Conservation (phyloP, 2,329 filamentous ascomycete genomes). For the Colletotrichum chrysophilum region DNA sequence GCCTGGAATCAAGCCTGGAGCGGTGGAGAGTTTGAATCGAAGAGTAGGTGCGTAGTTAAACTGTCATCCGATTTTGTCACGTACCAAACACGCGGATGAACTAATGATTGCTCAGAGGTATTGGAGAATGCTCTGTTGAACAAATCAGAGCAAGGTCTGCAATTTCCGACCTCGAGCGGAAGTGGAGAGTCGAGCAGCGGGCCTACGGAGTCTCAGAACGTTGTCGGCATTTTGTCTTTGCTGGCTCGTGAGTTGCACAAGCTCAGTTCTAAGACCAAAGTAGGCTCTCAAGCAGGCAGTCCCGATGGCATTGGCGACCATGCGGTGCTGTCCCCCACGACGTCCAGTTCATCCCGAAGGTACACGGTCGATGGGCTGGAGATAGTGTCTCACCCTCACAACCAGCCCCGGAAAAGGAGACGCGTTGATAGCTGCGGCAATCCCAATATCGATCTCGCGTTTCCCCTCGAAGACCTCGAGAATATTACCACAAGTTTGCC, state of each 20-base stretch:
- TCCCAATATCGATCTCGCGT: slow-evolving; percentile 23
- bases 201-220: slow-evolving; percentile 5
- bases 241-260: slow-evolving; percentile 26
- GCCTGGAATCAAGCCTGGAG: slow-evolving; percentile 27
- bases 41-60: slow-evolving; percentile 22
- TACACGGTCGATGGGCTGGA: background rate
- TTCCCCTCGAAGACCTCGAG: slow-evolving; percentile 25
- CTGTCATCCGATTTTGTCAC: background rate
- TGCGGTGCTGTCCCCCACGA: background rate
- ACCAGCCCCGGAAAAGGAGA: slow-evolving; percentile 21
- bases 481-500: slow-evolving; percentile 29
- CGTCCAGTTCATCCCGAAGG: slow-evolving; percentile 5
- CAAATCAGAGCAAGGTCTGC: background rate
- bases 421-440: slow-evolving; percentile 28
- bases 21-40: slow-evolving; percentile 25
- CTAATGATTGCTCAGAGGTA: slow-evolving; percentile 4
- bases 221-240: slow-evolving; percentile 23
- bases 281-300: background rate
- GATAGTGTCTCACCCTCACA: slow-evolving; percentile 5
- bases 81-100: background rate
- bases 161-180: background rate
- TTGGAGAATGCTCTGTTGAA: slow-evolving; percentile 19
- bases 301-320: background rate
- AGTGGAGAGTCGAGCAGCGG: background rate
- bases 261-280: slow-evolving; percentile 5